These are phyloP conservation scores for Trichoderma polysporum DNA, from an alignment of 2,329 filamentous ascomycete genomes.

Conservation along the genomic window DNA sequence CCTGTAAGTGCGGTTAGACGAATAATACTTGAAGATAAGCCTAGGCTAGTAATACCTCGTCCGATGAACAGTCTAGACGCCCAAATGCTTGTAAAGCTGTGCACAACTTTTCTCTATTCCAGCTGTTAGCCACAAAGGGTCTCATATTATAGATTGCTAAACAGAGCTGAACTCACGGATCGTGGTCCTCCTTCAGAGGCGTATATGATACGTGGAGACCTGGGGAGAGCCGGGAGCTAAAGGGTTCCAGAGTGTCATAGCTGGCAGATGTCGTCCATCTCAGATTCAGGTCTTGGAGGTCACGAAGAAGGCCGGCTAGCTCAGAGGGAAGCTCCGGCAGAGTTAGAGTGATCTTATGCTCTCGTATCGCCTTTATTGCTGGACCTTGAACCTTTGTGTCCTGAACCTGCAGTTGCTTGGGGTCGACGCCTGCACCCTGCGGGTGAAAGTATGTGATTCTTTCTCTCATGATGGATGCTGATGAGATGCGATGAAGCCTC, in stretches of 20 bases:
- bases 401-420: constrained; percentile 59
- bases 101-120: constrained; percentile 53
- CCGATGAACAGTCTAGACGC: constrained; percentile 51
- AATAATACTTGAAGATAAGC: background rate
- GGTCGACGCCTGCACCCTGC: constrained; percentile 63
- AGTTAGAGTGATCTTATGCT: constrained; percentile 75
- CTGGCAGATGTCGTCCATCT: constrained; percentile 67
- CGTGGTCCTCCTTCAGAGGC: constrained; percentile 39
- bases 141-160: background rate
- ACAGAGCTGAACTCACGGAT: constrained; percentile 3
- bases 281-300: constrained; percentile 71
- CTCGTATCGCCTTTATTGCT: constrained; percentile 64
- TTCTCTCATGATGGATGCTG: constrained; percentile 62
- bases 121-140: background rate
- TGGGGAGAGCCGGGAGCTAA: constrained; percentile 71
- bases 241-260: constrained; percentile 64
- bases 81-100: constrained; percentile 59
- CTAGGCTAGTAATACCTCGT: constrained; percentile 27
- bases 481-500: background rate
- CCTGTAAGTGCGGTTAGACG: constrained; percentile 41
- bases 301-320: constrained; percentile 60
- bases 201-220: constrained; percentile 82
- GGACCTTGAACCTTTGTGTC: constrained; percentile 55
- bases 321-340: constrained; percentile 72
- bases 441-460: constrained; percentile 76